Base-by-base conservation (phyloP, 345 rosid genomes). In the Gossypioides kirkii region DNA sequence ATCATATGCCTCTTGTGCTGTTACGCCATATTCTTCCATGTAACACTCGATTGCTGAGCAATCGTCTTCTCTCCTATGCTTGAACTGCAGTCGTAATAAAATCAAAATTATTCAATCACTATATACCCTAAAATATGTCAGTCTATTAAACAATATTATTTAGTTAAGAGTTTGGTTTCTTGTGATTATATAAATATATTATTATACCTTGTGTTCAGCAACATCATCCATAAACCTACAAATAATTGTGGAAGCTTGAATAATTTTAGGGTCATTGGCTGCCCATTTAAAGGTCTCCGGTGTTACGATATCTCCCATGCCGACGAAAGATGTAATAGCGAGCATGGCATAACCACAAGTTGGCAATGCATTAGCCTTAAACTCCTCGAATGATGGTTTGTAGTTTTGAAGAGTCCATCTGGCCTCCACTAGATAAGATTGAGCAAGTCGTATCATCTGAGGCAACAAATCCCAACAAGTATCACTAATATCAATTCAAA, bases 181-280 rank as follows among this genome's bases (percentile, higher is more conserved):
- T 61, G 6, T 61, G 3, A 52, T 49, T 1, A 49, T 13, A 49
- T 49, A 49, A 6, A 6, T 0, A 50, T 50, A 13, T 53, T n/a
- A 65, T 1, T 47, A 46, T 66, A 71, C 74, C 65, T 71, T 60
- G 41, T 61, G 59, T 13, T 75, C 69, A 2, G 70, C 73, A 14
- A 82, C 43, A 12, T 82, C 87, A 52, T 76, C 75, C 81, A 80
- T 82, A 59, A 84, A 76, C 26, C 83, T 65, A 25, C 80, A 69
- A 18, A 78, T 69, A 10, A 49, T n/a, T 10, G 69, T 3, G 11
- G 77, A 25, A 17, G 81, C 80, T 68, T 4, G 70, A 4, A 80
- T 18, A 0, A 73, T 75, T 25, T 82, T 82, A 8, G 84, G 77
- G 3, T 61, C 46, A 4, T 0, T 17, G 1, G 42, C 6, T 0